Evolutionary conservation across 169 alveolate species (phyloP).

Genomic region (Pseudocohnilembus persalinus): DNA sequence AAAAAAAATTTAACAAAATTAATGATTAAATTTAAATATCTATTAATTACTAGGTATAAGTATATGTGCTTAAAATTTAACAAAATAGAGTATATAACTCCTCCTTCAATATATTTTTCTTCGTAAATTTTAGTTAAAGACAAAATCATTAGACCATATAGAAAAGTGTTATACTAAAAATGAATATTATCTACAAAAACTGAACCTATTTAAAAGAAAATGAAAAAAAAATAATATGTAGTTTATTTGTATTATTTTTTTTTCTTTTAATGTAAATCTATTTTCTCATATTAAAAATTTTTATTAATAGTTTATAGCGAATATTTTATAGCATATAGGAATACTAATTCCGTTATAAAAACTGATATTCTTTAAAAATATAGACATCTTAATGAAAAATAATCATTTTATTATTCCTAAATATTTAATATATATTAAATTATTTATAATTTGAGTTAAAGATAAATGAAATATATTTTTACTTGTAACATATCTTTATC

Average conservation of each 20-base stretch:
- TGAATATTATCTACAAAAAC: constrained; percentile 70
- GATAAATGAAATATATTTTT: background rate
- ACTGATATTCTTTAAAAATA: constrained; percentile 70
- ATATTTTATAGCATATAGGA: constrained; percentile 54
- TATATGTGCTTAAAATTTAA: constrained; percentile 70
- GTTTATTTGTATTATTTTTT: too few species aligned
- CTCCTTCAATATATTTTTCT: constrained; percentile 52
- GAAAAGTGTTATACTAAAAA: constrained; percentile 73
- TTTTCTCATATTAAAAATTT: constrained; percentile 20
- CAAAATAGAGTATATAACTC: constrained; percentile 50
- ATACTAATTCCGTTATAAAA: constrained; percentile 63
- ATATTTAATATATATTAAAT: background rate
- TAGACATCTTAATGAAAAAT: constrained; percentile 32
- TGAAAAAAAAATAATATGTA: background rate
- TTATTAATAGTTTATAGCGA: background rate
- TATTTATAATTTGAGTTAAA: background rate
- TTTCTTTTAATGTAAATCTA: too few species aligned
- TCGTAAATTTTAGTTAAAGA: constrained; percentile 48
- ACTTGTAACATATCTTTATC: constrained; percentile 52
- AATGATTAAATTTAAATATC: constrained; percentile 25
- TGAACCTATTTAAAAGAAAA: constrained; percentile 48
- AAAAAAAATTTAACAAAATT: too few species aligned
- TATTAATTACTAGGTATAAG: constrained; percentile 56
- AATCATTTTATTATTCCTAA: constrained; percentile 29
- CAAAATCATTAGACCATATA: constrained; percentile 63